Percentiles rank a stretch among this genome's conserved stretches.
Conservation (phyloP, 2,329 filamentous ascomycete species). For the Sporothrix luriei region DNA sequence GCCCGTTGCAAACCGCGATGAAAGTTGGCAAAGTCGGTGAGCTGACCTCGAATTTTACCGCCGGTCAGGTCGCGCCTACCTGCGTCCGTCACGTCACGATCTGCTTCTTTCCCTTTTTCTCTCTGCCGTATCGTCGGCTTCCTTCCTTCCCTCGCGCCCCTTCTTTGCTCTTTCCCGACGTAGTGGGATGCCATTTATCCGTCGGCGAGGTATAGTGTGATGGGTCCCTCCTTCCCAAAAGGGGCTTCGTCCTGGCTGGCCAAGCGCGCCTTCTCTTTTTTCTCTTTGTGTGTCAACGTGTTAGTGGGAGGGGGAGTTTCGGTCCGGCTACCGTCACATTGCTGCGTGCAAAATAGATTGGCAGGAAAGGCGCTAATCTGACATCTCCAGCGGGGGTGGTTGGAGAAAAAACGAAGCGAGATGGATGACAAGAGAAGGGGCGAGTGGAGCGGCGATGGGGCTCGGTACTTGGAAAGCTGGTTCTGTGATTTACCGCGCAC, state of each 20-base stretch:
- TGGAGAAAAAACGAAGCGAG: background rate
- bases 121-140: background rate
- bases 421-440: background rate
- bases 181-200: conserved; percentile 16
- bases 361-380: conserved; percentile 1
- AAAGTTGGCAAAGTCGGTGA: background rate
- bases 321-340: conserved; percentile 26
- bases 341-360: conserved; percentile 13
- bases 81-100: background rate
- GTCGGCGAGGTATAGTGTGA: background rate
- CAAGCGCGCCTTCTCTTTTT: background rate
- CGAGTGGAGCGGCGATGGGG: background rate
- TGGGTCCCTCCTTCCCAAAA: conserved; percentile 21
- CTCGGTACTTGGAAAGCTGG: no score
- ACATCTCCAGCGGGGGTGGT: conserved; percentile 19
- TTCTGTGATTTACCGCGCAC: no score
- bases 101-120: conserved; percentile 11
- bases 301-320: conserved; percentile 27
- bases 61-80: conserved; percentile 1
- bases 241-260: background rate
- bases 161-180: conserved; percentile 12
- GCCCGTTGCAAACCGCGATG: no score
- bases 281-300: background rate
- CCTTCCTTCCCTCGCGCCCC: background rate
- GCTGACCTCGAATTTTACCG: conserved; percentile 13